These are phyloP conservation scores for Physcomitrellopsis africana DNA, from an alignment of 225 moss, liverwort and hornwort species.

Conservation along the genomic window DNA sequence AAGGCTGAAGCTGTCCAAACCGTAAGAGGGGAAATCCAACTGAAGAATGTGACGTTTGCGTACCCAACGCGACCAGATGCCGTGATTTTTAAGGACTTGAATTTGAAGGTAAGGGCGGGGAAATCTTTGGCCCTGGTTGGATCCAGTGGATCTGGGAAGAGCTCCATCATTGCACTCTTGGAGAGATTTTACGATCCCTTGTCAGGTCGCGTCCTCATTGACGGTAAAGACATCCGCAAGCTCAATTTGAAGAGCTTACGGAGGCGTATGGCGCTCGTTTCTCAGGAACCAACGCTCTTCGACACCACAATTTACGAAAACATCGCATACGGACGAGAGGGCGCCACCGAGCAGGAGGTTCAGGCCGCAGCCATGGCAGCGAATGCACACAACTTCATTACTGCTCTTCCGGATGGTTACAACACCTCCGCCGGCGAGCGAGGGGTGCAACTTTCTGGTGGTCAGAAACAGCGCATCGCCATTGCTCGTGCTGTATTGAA, in stretches of 20 bases:
- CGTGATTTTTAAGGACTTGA: constrained; percentile 46
- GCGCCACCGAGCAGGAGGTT: constrained; percentile 50
- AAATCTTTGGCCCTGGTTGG: constrained; percentile 47
- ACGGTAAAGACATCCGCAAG: constrained; percentile 42
- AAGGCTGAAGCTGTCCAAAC: constrained; percentile 21
- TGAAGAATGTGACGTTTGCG: constrained; percentile 43
- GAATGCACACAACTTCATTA: constrained; percentile 46
- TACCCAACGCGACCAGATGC: constrained; percentile 47
- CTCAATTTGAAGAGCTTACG: constrained; percentile 47
- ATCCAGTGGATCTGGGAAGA: constrained; percentile 49
- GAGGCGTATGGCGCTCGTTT: constrained; percentile 37
- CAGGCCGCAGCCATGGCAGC: constrained; percentile 46
- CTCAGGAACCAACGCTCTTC: constrained; percentile 53
- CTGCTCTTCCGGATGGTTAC: constrained; percentile 42
- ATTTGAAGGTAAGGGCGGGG: constrained; percentile 42
- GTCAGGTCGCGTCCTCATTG: constrained; percentile 42
- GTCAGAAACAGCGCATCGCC: constrained; percentile 56
- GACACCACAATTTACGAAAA: constrained; percentile 51
- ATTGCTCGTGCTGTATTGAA: constrained; percentile 59
- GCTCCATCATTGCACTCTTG: constrained; percentile 42
- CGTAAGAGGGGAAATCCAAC: constrained; percentile 38
- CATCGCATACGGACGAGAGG: constrained; percentile 46
- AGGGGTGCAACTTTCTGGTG: constrained; percentile 52
- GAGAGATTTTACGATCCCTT: constrained; percentile 55
- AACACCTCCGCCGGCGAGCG: constrained; percentile 47